Evolutionary conservation across 2,329 filamentous ascomycete genomes (phyloP).

Genomic region (Monilinia polystroma): DNA sequence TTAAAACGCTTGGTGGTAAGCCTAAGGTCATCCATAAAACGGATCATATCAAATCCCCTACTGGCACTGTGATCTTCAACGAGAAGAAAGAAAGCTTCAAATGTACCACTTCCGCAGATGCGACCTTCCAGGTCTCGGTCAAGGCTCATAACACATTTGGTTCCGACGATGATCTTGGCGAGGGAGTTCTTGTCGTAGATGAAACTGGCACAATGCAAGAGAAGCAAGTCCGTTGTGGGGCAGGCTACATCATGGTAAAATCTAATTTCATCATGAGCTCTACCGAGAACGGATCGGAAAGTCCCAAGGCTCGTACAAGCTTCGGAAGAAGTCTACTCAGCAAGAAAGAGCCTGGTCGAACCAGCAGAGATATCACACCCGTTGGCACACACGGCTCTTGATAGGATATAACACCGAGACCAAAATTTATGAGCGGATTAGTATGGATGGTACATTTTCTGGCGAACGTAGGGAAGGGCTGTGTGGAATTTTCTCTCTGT

Average conservation of each 20-base stretch:
- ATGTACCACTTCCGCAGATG: constrained; percentile 73
- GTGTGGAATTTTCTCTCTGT: not conserved
- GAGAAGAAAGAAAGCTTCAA: constrained; percentile 69
- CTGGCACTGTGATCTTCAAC: constrained; percentile 66
- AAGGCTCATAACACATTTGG: constrained; percentile 85
- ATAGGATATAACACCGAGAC: not conserved
- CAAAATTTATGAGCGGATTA: not conserved
- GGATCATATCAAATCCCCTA: constrained; percentile 76
- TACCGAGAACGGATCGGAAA: constrained; percentile 37
- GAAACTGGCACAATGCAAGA: constrained; percentile 68
- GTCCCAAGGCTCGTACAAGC: constrained; percentile 43
- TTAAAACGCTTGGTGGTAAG: constrained; percentile 67
- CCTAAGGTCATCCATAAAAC: constrained; percentile 86
- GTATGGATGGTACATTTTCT: not conserved
- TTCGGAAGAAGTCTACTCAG: constrained; percentile 56
- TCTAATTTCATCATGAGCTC: constrained; percentile 66
- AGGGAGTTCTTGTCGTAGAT: constrained; percentile 87
- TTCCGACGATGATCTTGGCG: constrained; percentile 79
- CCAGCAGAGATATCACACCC: constrained; percentile 47
- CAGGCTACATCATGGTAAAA: constrained; percentile 68
- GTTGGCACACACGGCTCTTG: constrained; percentile 5
- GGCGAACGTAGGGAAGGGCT: not conserved
- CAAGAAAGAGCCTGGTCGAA: constrained; percentile 44
- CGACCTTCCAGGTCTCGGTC: constrained; percentile 81
- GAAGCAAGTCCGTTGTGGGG: constrained; percentile 72